Base-by-base conservation (phyloP, 2,329 filamentous ascomycete species). In the Parastagonospora nodorum region DNA sequence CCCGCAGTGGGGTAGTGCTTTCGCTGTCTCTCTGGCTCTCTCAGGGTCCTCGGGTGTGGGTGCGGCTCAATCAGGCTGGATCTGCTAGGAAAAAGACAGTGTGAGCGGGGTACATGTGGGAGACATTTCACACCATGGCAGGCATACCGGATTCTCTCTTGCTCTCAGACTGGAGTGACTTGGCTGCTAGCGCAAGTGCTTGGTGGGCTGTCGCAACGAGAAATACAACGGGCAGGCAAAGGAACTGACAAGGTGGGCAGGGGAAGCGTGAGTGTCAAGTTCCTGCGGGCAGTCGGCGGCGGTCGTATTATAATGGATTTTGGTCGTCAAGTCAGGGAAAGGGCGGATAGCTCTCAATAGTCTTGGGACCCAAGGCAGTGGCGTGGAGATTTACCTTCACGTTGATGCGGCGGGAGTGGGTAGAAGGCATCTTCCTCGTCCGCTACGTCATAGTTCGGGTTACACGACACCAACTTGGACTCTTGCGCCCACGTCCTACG, bases 171-270 rank as follows among this genome's bases (percentile, higher is more conserved):
- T 16, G 31, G 16, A 27, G 28, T 49, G 37, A 50, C 56, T 61
- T 61, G 55, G 58, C 60, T 51, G 7, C 35, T 51, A 52, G 52
- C 46, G 48, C 54, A 61, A 58, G 53, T 27, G 51, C 47, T 41
- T 41, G 40, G 53, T 39, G 49, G 57, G 54, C 48, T 43, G 61
- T 55, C 46, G 57, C 53, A 64, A 66, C 49, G 60, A 63, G 63
- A 57, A 61, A 61, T 51, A 53, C 60, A 55, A 51, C 28, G 58
- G 56, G 61, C 53, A 48, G 60, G 58, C 49, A 54, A 66, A 58
- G 57, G 50, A 49, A 54, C 43, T 43, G 53, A 65, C 44, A 60
- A 65, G 55, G 57, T 58, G 54, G 56, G 51, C 51, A 51, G 53
- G 58, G 53, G 47, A 48, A 48, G 48, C 30, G 24, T 31, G 39